Percentiles rank a stretch among this genome's conserved stretches.
These are phyloP conservation scores for Lodderomyces orthopsilosis DNA, from an alignment of 1,139 yeast genomes.

Conservation along the genomic window DNA sequence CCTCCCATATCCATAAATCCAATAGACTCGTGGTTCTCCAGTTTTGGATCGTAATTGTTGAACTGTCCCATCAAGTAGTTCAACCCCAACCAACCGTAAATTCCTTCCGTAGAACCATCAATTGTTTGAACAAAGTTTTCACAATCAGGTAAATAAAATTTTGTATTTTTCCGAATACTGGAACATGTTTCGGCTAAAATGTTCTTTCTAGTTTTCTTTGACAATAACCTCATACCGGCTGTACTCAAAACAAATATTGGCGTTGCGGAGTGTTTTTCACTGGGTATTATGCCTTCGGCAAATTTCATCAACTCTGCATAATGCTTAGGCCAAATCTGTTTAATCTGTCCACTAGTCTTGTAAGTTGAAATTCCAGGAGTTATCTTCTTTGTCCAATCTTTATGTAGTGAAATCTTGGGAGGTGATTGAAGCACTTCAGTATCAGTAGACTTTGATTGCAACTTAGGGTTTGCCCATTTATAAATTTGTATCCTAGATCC, in stretches of 20 bases:
- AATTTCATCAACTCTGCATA: conserved; percentile 52
- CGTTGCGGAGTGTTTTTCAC: conserved; percentile 49
- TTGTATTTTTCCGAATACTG: conserved; percentile 44
- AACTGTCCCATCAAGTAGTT: conserved; percentile 64
- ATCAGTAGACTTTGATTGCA: conserved; percentile 20
- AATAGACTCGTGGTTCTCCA: conserved; percentile 46
- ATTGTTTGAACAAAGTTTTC: conserved; percentile 63
- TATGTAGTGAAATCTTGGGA: conserved; percentile 58
- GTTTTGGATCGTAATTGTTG: conserved; percentile 36
- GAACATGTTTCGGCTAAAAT: conserved; percentile 54
- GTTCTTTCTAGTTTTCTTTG: conserved; percentile 41
- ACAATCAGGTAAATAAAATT: conserved; percentile 52
- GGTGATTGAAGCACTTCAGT: conserved; percentile 44
- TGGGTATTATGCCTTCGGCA: conserved; percentile 61
- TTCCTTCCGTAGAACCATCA: conserved; percentile 79
- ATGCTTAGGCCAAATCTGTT: conserved; percentile 59
- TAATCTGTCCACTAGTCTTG: conserved; percentile 30
- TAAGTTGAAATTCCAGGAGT: conserved; percentile 69
- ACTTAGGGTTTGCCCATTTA: conserved; percentile 55
- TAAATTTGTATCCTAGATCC: conserved; percentile 75
- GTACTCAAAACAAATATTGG: conserved; percentile 76
- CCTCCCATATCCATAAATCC: conserved; percentile 95
- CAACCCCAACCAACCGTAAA: conserved; percentile 77
- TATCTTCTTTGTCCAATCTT: conserved; percentile 60
- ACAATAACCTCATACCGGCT: conserved; percentile 76